These are phyloP conservation scores for Gilbertella persicaria DNA, from an alignment of 371 early-diverging fungal genomes.

Conservation along the genomic window DNA sequence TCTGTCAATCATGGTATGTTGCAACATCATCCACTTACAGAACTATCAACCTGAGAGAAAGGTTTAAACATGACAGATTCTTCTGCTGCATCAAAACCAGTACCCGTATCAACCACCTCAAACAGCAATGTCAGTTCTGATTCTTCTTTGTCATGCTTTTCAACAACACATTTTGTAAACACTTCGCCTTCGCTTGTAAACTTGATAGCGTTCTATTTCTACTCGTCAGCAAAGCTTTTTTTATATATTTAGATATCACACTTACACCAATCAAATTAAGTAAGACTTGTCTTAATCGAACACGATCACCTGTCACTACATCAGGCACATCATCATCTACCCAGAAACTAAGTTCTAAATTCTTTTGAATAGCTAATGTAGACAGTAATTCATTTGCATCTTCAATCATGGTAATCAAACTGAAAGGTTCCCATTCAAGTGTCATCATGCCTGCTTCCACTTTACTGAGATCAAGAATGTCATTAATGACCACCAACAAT, in stretches of 20 bases:
- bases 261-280: constrained; percentile 59
- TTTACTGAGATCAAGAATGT: constrained; percentile 69
- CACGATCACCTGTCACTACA: constrained; percentile 60
- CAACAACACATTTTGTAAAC: constrained; percentile 58
- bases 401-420: constrained; percentile 61
- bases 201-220: constrained; percentile 64
- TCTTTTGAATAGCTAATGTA: constrained; percentile 62
- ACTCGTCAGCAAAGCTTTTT: not conserved
- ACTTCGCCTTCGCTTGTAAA: constrained; percentile 66
- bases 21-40: constrained; percentile 33
- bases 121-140: constrained; percentile 51
- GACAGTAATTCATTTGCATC: constrained; percentile 64
- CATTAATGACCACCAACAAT: constrained; percentile 67
- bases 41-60: constrained; percentile 67
- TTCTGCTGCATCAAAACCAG: constrained; percentile 63
- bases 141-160: constrained; percentile 25
- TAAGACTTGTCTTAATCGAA: constrained; percentile 59
- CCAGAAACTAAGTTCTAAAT: constrained; percentile 61
- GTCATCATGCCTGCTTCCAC: constrained; percentile 77
- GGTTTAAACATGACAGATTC: constrained; percentile 72
- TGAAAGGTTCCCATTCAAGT: constrained; percentile 64
- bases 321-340: constrained; percentile 62
- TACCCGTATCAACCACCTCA: constrained; percentile 67
- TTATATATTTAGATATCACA: not conserved
- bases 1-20: not conserved